These are phyloP conservation scores for Lecanoromycetidae sp. DNA, from an alignment of 2,329 filamentous ascomycete genomes.

Conservation along the genomic window DNA sequence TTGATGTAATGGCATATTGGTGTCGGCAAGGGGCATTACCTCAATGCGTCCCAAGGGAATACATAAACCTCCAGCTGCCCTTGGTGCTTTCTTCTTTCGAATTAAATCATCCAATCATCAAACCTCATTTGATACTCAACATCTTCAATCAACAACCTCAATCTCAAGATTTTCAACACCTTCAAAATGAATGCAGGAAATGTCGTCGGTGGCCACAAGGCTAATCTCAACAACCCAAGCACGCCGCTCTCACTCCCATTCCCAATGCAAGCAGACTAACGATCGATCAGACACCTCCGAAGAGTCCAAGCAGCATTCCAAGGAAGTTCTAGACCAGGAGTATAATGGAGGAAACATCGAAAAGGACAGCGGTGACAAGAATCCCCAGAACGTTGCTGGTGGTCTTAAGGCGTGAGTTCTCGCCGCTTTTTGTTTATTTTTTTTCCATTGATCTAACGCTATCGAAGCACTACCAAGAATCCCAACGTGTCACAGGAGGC, in stretches of 20 bases:
- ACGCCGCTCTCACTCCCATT: constrained; percentile 2
- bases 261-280: not conserved
- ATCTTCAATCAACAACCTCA: not conserved
- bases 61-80: too few species aligned
- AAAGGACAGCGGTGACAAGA: constrained; percentile 20
- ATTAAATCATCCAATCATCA: too few species aligned
- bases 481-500: constrained; percentile 46
- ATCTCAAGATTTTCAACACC: not conserved
- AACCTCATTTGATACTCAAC: too few species aligned
- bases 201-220: constrained; percentile 47
- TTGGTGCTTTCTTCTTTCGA: too few species aligned
- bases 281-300: constrained; percentile 33
- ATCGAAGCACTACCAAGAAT: constrained; percentile 36
- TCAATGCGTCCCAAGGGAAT: too few species aligned
- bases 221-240: constrained; percentile 45
- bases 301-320: constrained; percentile 45
- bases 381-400: constrained; percentile 14
- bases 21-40: too few species aligned
- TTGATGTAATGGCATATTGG: too few species aligned
- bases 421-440: not conserved
- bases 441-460: not conserved
- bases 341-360: constrained; percentile 33
- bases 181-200: constrained; percentile 40
- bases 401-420: constrained; percentile 38
- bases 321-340: constrained; percentile 40